Conservation (phyloP, 75 land plant species). For the Selaginella tamariscina region DNA sequence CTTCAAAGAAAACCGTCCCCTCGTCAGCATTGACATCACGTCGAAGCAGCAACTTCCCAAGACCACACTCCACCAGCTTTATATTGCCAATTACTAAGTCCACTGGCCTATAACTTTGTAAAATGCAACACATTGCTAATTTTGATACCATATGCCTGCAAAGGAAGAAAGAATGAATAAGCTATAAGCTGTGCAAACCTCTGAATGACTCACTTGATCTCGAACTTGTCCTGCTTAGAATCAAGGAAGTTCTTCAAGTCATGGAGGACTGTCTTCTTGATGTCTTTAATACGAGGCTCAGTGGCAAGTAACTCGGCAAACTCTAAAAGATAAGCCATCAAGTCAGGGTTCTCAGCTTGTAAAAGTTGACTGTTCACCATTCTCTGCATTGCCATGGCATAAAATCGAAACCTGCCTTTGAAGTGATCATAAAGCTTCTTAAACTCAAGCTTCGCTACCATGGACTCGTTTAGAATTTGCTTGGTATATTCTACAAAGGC, state of each 20-base stretch:
- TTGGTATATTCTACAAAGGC: not conserved
- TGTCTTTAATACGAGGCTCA: too few relatives aligned
- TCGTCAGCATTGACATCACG: too few relatives aligned
- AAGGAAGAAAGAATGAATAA: constrained; percentile 2
- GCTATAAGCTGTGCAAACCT: not conserved
- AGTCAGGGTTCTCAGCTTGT: not conserved
- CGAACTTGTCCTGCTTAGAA: not conserved
- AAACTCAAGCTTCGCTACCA: not conserved
- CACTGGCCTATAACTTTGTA: not conserved
- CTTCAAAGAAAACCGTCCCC: not conserved
- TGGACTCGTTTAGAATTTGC: not conserved
- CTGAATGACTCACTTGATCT: constrained; percentile 1
- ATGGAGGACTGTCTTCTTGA: too few relatives aligned
- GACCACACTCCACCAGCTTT: not conserved
- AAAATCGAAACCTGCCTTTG: not conserved
- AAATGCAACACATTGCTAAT: not conserved
- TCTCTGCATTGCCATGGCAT: not conserved
- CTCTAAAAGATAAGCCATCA: not conserved
- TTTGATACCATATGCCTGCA: not conserved
- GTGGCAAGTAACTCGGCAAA: not conserved
- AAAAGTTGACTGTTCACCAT: not conserved
- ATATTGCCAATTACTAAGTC: not conserved
- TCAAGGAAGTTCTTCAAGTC: not conserved
- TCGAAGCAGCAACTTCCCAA: not conserved
- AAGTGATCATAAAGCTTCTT: not conserved